Evolutionary conservation across 2,329 filamentous ascomycete species (phyloP).

Genomic region (Dothistroma pini): DNA sequence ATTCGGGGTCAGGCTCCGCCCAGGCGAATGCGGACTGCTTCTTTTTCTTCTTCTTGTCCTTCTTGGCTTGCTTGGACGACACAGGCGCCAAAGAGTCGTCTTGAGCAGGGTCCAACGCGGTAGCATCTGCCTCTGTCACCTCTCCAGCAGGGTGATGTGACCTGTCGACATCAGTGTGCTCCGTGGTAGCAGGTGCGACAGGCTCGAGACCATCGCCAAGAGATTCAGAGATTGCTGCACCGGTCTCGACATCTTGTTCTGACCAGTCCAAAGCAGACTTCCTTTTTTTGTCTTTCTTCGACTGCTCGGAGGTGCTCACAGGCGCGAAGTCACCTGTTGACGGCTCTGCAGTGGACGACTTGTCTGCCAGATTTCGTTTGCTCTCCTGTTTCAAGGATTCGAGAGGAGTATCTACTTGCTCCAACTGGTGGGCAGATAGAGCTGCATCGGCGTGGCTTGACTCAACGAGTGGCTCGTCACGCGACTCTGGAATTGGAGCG

Average conservation of each 20-base stretch:
- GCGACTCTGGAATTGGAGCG: not conserved
- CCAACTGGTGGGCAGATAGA: not conserved
- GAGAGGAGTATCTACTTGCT: not conserved
- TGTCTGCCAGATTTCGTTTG: not conserved
- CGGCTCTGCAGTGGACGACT: not conserved
- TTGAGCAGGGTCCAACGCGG: not conserved
- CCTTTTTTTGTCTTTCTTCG: constrained; percentile 44
- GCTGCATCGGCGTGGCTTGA: not conserved
- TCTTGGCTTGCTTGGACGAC: constrained; percentile 30
- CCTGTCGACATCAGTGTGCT: not conserved
- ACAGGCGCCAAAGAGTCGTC: not conserved
- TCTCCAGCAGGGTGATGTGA: not conserved
- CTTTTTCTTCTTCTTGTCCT: constrained; percentile 15
- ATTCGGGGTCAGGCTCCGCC: constrained; percentile 11
- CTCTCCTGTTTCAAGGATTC: not conserved
- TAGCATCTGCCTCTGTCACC: not conserved
- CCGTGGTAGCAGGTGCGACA: not conserved
- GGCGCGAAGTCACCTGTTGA: constrained; percentile 21
- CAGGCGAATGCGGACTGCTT: not conserved
- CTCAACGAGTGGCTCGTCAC: not conserved
- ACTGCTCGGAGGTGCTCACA: constrained; percentile 28
- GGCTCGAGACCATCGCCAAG: not conserved
- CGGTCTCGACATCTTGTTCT: not conserved
- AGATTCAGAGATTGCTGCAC: not conserved
- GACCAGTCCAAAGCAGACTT: constrained; percentile 9